These are phyloP conservation scores for Protomyces macrosporus DNA, from an alignment of 1,139 yeast species.

Conservation along the genomic window DNA sequence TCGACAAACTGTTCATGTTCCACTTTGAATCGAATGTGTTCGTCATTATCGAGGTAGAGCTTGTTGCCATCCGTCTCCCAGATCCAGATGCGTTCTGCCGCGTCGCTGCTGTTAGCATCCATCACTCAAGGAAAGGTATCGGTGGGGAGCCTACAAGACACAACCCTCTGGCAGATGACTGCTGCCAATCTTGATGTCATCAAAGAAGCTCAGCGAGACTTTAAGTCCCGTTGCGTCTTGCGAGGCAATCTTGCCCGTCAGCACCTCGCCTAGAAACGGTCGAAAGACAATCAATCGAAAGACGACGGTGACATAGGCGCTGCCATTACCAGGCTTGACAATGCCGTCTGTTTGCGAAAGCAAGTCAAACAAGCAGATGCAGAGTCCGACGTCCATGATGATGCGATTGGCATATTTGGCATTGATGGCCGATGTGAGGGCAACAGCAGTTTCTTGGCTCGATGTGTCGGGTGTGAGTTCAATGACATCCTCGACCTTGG, in stretches of 20 bases:
- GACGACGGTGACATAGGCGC: conserved; percentile 41
- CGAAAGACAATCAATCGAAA: conserved; percentile 79
- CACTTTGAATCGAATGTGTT: conserved; percentile 80
- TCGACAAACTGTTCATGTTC: conserved; percentile 84
- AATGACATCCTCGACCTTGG: conserved; percentile 73
- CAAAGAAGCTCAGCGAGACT: conserved; percentile 76
- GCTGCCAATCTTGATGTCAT: conserved; percentile 84
- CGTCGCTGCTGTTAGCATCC: conserved; percentile 32
- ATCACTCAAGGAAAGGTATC: background rate
- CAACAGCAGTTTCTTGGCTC: conserved; percentile 60
- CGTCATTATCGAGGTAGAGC: conserved; percentile 80
- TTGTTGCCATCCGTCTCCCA: conserved; percentile 70
- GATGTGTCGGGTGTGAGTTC: conserved; percentile 85
- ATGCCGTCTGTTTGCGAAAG: conserved; percentile 77
- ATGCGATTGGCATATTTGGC: conserved; percentile 79
- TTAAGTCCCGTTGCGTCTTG: conserved; percentile 76
- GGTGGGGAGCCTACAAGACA: conserved; percentile 41
- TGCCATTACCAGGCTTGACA: conserved; percentile 94
- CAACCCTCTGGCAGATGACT: conserved; percentile 74
- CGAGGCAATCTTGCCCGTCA: conserved; percentile 88
- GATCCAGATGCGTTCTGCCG: conserved; percentile 83
- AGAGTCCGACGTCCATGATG: conserved; percentile 75
- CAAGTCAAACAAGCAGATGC: conserved; percentile 78
- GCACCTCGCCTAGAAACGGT: conserved; percentile 90
- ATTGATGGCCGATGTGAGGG: conserved; percentile 75